Conservation (phyloP, 1,284 basidiomycete species). For the Heterobasidion parviporum region DNA sequence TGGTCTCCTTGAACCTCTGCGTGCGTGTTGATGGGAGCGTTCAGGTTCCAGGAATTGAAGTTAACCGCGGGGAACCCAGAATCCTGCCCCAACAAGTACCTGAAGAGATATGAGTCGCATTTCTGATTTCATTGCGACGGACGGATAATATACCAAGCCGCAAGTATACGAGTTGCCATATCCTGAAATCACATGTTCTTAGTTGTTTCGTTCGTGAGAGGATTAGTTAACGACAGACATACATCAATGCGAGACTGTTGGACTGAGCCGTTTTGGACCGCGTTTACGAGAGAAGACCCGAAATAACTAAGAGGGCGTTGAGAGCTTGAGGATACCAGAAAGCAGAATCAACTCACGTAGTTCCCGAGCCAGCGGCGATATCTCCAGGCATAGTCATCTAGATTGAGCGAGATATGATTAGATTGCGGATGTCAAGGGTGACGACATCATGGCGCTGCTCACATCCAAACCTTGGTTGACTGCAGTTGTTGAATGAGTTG, state of each 20-base stretch:
- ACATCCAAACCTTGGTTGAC: slow-evolving; percentile 59
- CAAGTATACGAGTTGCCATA: slow-evolving; percentile 54
- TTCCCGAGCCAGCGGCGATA: slow-evolving; percentile 26
- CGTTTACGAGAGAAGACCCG: slow-evolving; percentile 37
- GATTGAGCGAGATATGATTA: neutral
- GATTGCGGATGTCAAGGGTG: too few relatives aligned
- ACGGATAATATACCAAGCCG: slow-evolving; percentile 35
- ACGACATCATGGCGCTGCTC: slow-evolving; percentile 6
- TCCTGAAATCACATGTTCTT: slow-evolving; percentile 27
- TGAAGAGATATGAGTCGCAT: slow-evolving; percentile 9
- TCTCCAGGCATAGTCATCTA: slow-evolving; percentile 61
- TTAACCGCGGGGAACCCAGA: slow-evolving; percentile 41
- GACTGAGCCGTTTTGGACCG: slow-evolving; percentile 48
- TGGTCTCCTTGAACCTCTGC: slow-evolving; percentile 65
- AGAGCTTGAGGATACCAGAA: neutral
- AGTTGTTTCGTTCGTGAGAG: neutral
- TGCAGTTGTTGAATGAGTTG: slow-evolving; percentile 26
- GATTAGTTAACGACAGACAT: slow-evolving; percentile 4
- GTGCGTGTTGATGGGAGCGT: slow-evolving; percentile 33
- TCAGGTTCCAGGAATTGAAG: slow-evolving; percentile 27
- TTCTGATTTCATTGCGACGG: neutral
- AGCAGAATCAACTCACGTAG: slow-evolving; percentile 14
- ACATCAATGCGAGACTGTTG: slow-evolving; percentile 41
- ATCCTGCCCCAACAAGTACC: slow-evolving; percentile 56
- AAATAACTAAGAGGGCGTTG: slow-evolving; percentile 32